A percentile compares a stretch with the other conserved stretches of the same genome.
Conservation (phyloP, 805 yeast genomes). For the Candida easanensis region DNA sequence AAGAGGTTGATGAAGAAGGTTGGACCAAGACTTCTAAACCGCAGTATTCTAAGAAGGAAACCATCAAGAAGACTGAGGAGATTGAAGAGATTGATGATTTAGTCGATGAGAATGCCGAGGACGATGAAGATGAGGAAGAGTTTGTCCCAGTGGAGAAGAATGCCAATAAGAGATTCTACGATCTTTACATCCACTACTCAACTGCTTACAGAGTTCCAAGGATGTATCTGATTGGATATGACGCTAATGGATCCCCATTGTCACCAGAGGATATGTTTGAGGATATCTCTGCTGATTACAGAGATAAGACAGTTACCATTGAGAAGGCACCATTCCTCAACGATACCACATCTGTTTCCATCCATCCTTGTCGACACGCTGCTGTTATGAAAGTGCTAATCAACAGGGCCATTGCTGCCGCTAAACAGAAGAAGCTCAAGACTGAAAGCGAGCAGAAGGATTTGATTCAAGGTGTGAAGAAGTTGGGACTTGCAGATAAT, state of each 20-base stretch:
- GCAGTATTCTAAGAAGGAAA: slow-evolving; percentile 14
- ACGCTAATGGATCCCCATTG: slow-evolving; percentile 78
- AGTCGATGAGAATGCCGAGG: slow-evolving; percentile 43
- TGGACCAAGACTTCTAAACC: slow-evolving; percentile 48
- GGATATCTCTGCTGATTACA: slow-evolving; percentile 87
- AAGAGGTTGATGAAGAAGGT: slow-evolving; percentile 47
- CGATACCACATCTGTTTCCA: slow-evolving; percentile 73
- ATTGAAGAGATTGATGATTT: slow-evolving; percentile 42
- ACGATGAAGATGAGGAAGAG: slow-evolving; percentile 34
- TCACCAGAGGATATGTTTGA: slow-evolving; percentile 91
- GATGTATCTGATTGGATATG: slow-evolving; percentile 86
- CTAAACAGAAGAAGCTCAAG: slow-evolving; percentile 30
- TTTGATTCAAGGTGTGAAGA: slow-evolving; percentile 42
- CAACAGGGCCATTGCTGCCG: slow-evolving; percentile 62
- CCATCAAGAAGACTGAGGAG: slow-evolving; percentile 12
- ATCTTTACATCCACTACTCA: slow-evolving; percentile 86
- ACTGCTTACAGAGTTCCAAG: slow-evolving; percentile 96
- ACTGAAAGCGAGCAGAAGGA: slow-evolving; percentile 23
- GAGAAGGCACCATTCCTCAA: slow-evolving; percentile 85
- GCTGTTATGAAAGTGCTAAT: slow-evolving; percentile 88
- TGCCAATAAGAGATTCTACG: slow-evolving; percentile 65
- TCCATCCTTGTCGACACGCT: slow-evolving; percentile 96
- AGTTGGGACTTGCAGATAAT: slow-evolving; percentile 43
- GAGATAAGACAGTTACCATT: slow-evolving; percentile 94
- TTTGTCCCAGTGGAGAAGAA: slow-evolving; percentile 32